phyloP scores from a whole-genome alignment of 352 stramenopile species.

The Lagenidium giganteum region DNA sequence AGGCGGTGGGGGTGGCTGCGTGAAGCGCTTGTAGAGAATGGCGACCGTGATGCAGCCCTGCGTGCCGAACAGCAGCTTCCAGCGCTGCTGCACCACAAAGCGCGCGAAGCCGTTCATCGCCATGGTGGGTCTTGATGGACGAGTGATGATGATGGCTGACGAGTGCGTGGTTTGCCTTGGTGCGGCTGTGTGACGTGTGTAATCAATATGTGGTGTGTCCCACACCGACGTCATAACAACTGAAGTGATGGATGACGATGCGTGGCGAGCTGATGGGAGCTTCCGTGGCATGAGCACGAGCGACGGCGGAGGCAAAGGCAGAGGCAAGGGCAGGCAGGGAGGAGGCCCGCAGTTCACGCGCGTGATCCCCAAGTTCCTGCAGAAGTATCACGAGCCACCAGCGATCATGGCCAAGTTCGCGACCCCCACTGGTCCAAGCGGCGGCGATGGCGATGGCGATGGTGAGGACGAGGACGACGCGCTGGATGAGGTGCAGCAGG shows the following conservation, averaged over 20 bases:
- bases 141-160: too few relatives aligned
- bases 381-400: slow-evolving; percentile 61
- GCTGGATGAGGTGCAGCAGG: slow-evolving; percentile 78
- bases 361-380: slow-evolving; percentile 82
- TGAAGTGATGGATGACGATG: slow-evolving; percentile 81
- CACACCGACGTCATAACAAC: too few relatives aligned
- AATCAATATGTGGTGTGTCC: too few relatives aligned
- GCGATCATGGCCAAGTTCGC: slow-evolving; percentile 72
- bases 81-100: slow-evolving; percentile 63
- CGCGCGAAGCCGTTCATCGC: slow-evolving; percentile 39
- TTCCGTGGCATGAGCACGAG: slow-evolving; percentile 42
- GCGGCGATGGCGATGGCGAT: slow-evolving; percentile 29
- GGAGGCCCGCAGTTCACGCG: slow-evolving; percentile 71
- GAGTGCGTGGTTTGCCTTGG: too few relatives aligned
- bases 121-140: too few relatives aligned
- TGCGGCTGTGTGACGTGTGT: too few relatives aligned
- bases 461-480: slow-evolving; percentile 57
- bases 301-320: slow-evolving; percentile 13
- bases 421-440: slow-evolving; percentile 25
- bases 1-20: too few relatives aligned
- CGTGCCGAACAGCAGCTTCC: slow-evolving; percentile 72
- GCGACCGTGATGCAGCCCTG: slow-evolving; percentile 64
- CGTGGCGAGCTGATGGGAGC: slow-evolving; percentile 66
- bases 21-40: slow-evolving; percentile 59
- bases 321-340: slow-evolving; percentile 18